Percentiles rank a stretch among this genome's conserved stretches.
phyloP scores from a whole-genome alignment of 1,284 basidiomycete species.

The Rhodotorula sp. region DNA sequence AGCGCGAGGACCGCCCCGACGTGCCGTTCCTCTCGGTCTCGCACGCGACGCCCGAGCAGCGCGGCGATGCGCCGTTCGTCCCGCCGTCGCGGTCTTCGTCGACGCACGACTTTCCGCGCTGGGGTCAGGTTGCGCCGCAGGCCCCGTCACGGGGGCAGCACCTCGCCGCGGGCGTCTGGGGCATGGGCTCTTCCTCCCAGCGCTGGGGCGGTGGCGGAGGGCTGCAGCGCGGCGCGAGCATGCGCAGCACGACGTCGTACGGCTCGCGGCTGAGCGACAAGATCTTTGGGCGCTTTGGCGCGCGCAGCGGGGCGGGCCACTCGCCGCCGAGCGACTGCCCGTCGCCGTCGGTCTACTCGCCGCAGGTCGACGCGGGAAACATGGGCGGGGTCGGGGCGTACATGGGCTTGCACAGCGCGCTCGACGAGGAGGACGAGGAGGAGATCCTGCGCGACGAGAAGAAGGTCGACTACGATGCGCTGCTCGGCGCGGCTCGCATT shows the following conservation, averaged over 20 bases:
- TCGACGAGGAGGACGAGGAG: slow-evolving; percentile 24
- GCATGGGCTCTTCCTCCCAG: neutral
- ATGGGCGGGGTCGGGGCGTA: neutral
- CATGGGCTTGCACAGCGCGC: slow-evolving; percentile 1
- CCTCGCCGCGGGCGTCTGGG: slow-evolving; percentile 8
- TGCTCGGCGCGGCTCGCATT: slow-evolving; percentile 30
- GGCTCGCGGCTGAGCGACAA: slow-evolving; percentile 21
- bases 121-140: slow-evolving; percentile 11
- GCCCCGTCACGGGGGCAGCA: neutral
- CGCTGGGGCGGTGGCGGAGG: neutral
- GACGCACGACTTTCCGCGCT: slow-evolving; percentile 8
- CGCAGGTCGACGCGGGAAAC: neutral
- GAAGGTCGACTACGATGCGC: slow-evolving; percentile 26
- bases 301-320: neutral
- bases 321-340: neutral
- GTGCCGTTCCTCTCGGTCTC: slow-evolving; percentile 28
- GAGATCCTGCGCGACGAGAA: slow-evolving; percentile 2
- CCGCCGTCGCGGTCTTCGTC: slow-evolving; percentile 22
- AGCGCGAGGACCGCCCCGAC: neutral
- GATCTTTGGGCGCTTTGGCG: slow-evolving; percentile 5
- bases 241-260: slow-evolving; percentile 11
- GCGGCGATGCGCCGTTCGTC: slow-evolving; percentile 16
- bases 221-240: neutral
- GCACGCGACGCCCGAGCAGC: slow-evolving; percentile 18
- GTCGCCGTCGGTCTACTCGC: slow-evolving; percentile 33